These are phyloP conservation scores for Iris pallida DNA, from an alignment of 116 monocot genomes.

Conservation along the genomic window DNA sequence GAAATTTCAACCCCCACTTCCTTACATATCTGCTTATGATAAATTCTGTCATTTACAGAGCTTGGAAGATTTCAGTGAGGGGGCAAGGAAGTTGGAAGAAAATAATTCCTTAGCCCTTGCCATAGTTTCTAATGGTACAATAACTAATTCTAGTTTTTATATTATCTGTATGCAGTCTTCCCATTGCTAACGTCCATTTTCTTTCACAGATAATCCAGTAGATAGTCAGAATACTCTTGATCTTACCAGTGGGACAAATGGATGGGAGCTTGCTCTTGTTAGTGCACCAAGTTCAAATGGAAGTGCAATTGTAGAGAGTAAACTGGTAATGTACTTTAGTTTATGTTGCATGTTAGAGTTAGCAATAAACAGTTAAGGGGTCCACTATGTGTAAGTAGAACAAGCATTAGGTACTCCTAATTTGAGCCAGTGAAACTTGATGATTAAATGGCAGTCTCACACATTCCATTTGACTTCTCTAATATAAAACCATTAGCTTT, in stretches of 20 bases:
- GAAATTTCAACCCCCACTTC: not conserved
- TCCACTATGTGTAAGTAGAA: too few relatives aligned
- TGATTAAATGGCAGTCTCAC: too few relatives aligned
- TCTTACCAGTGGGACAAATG: slow-evolving; percentile 9
- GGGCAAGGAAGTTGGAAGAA: slow-evolving; percentile 28
- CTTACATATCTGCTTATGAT: not conserved
- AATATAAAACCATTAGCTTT: too few relatives aligned
- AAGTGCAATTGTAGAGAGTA: slow-evolving; percentile 31
- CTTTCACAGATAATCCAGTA: slow-evolving; percentile 8
- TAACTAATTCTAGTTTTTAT: not conserved
- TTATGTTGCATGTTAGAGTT: too few relatives aligned
- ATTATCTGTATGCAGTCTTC: not conserved
- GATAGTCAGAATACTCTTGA: not conserved
- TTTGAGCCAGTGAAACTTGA: too few relatives aligned
- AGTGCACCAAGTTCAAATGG: slow-evolving; percentile 33
- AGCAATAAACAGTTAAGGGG: too few relatives aligned
- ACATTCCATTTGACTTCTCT: too few relatives aligned
- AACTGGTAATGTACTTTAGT: slow-evolving; percentile 32
- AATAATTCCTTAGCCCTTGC: slow-evolving; percentile 40
- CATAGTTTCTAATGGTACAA: slow-evolving; percentile 34
- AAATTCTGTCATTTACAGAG: slow-evolving; percentile 22
- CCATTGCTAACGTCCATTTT: not conserved
- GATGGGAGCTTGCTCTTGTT: slow-evolving; percentile 67
- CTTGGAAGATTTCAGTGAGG: slow-evolving; percentile 31
- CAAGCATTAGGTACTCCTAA: too few relatives aligned